These are phyloP conservation scores for Populus tomentosa DNA, from an alignment of 441 rosid genomes.

Conservation along the genomic window DNA sequence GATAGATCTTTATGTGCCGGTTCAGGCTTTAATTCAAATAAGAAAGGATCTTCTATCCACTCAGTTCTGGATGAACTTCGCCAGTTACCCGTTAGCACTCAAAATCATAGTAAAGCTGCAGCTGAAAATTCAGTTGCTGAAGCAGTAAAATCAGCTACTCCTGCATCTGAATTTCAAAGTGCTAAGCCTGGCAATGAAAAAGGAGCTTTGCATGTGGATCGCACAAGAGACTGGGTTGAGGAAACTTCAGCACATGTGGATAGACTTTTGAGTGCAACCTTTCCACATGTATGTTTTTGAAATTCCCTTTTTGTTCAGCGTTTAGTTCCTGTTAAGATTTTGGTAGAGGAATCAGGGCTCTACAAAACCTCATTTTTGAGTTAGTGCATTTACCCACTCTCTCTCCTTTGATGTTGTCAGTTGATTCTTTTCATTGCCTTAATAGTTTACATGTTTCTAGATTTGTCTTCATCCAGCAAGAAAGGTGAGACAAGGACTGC, in stretches of 20 bases:
- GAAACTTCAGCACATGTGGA: constrained; percentile 63
- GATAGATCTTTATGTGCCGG: constrained; percentile 24
- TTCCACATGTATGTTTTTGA: constrained; percentile 67
- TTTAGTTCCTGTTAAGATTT: constrained; percentile 5
- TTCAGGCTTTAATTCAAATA: constrained; percentile 28
- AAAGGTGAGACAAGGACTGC: constrained; percentile 64
- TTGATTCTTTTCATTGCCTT: not conserved
- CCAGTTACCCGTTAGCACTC: constrained; percentile 44
- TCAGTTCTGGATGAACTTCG: constrained; percentile 66
- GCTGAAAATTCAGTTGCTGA: constrained; percentile 33
- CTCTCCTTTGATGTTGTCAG: not conserved
- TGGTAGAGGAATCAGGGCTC: not conserved
- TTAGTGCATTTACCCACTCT: not conserved
- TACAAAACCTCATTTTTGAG: not conserved
- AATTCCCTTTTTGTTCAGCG: constrained; percentile 20
- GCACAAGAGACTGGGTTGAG: constrained; percentile 80
- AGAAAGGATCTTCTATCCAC: constrained; percentile 36
- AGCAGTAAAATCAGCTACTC: constrained; percentile 21
- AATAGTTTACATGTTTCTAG: constrained; percentile 35
- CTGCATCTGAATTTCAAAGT: constrained; percentile 24
- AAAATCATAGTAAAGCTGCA: constrained; percentile 28
- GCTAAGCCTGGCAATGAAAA: constrained; percentile 28
- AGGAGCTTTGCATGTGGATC: constrained; percentile 65
- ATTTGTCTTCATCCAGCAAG: constrained; percentile 75
- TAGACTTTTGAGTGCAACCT: constrained; percentile 62